phyloP scores from a whole-genome alignment of 441 rosid genomes.

The Jatropha podagrica region DNA sequence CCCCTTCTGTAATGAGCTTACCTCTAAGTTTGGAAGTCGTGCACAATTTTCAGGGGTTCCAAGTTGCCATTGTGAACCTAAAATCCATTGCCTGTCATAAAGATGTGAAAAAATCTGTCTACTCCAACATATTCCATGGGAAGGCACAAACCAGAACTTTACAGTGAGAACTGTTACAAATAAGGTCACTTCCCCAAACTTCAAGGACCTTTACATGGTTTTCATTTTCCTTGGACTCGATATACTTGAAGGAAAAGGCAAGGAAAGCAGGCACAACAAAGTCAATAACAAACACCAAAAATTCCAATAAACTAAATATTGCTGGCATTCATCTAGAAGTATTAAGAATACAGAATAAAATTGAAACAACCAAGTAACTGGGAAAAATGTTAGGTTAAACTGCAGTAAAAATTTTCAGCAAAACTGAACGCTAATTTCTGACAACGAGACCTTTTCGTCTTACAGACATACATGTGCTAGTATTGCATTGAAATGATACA shows the following conservation, averaged over 20 bases:
- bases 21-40: background rate
- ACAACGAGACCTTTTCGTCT: constrained; percentile 19
- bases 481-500: constrained; percentile 39
- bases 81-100: background rate
- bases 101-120: background rate
- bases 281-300: background rate
- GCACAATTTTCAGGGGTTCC: too few species aligned
- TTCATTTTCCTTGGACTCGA: background rate
- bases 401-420: constrained; percentile 23
- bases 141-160: background rate
- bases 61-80: background rate
- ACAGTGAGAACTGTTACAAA: background rate
- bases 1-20: background rate
- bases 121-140: background rate
- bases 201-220: background rate
- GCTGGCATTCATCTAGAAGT: constrained; percentile 1
- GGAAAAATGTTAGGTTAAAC: constrained; percentile 14
- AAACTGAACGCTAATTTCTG: constrained; percentile 18
- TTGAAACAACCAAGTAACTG: constrained; percentile 14
- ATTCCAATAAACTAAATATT: background rate
- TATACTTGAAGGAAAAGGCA: background rate
- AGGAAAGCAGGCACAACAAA: background rate
- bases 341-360: constrained; percentile 13
- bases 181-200: background rate
- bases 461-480: constrained; percentile 22